Base-by-base conservation (phyloP, 495 filamentous ascomycete species). In the Apiosordaria backusii region DNA sequence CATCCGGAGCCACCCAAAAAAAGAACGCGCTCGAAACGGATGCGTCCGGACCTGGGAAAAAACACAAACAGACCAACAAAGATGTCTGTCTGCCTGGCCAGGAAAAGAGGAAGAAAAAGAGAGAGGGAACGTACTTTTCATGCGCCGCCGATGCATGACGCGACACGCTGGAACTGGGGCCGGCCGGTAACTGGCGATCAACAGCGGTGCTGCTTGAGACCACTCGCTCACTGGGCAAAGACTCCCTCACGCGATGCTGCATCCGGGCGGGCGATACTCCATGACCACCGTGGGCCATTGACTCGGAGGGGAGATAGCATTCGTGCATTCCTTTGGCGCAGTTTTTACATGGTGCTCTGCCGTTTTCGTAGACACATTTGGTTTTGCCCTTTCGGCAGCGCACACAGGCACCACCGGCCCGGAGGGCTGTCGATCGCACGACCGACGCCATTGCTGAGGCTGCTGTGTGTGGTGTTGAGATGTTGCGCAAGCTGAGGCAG, bases 341-440 rank as follows among this genome's bases (percentile, higher is more conserved):
- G 71, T 84, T 84, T 68, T 79, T 79, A 72, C 81, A 84, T 21
- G 81, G 81, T 18, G 81, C 80, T 50, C 79, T 67, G 57, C 81
- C 81, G 67, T 80, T 83, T 58, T 83, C 81, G 74, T 84, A 84
- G 64, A 84, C 81, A 60, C 81, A 84, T 53, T 83, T 83, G 19
- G 81, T 84, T 69, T 84, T 84, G 75, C 81, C 81, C 70, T 83
- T 84, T 65, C 81, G 81, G 74, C 81, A 84, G 71, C 81, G 80
- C 64, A 83, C 81, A 65, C 81, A 84, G 57, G 81, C 81, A 68
- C 81, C 81, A 74, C 81, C 81, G 70, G 81, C 81, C 57, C 81
- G 75, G 64, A 83, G 80, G 72, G 81, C 81, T 53, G 81, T 84
- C 64, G 79, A 77, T 71, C 81, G 77, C 61, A 80, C 80, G 59